Conservation (phyloP, 441 rosid species). For the Breynia disticha region DNA sequence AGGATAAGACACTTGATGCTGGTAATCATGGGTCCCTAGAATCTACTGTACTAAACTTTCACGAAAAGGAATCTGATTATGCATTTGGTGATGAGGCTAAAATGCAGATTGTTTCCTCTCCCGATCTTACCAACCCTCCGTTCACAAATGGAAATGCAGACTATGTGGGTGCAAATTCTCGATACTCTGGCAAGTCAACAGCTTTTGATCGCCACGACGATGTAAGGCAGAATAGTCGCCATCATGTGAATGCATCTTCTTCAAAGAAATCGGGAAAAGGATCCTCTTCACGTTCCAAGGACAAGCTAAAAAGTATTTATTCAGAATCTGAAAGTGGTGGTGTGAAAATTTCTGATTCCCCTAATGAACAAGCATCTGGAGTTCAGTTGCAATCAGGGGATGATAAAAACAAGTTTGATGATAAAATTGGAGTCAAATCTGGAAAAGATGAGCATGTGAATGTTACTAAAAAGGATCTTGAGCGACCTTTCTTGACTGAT, state of each 20-base stretch:
- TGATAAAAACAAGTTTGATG: conserved; percentile 32
- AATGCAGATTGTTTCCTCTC: conserved; percentile 30
- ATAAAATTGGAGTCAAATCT: conserved; percentile 23
- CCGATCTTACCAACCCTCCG: conserved; percentile 26
- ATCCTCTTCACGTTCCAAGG: conserved; percentile 58
- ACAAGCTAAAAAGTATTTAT: conserved; percentile 37
- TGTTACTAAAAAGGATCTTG: conserved; percentile 34
- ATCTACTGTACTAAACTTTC: conserved; percentile 37
- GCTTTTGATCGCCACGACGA: conserved; percentile 28
- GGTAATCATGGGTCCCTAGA: conserved; percentile 39
- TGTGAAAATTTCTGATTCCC: conserved; percentile 20
- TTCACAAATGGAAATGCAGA: conserved; percentile 36
- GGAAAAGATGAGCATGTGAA: conserved; percentile 36
- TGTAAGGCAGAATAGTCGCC: conserved; percentile 37
- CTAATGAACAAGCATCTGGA: conserved; percentile 18
- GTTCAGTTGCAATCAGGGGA: conserved; percentile 35
- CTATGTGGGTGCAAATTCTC: conserved; percentile 31
- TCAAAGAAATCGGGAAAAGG: conserved; percentile 55
- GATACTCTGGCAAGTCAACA: conserved; percentile 22
- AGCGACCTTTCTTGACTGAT: conserved; percentile 27
- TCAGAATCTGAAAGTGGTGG: conserved; percentile 31
- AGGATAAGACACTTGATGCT: conserved; percentile 25
- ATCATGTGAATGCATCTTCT: conserved; percentile 31
- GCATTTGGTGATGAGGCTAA: conserved; percentile 38
- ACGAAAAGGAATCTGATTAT: conserved; percentile 35